These are phyloP conservation scores for Thelonectria blattea DNA, from an alignment of 2,329 filamentous ascomycete genomes.

Conservation along the genomic window DNA sequence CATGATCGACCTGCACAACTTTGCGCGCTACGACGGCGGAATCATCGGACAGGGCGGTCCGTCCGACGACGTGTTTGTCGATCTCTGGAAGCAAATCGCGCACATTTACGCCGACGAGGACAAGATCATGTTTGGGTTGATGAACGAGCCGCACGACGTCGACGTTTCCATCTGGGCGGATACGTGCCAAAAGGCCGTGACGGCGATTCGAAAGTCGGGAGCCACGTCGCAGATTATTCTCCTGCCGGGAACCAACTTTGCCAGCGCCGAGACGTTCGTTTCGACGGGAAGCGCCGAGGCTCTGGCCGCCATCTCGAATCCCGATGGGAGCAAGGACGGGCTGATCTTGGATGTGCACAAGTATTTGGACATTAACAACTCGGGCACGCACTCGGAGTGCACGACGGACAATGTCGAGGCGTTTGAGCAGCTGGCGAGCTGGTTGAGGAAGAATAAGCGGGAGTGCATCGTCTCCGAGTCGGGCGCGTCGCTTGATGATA, in stretches of 20 bases:
- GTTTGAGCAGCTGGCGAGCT: constrained; percentile 55
- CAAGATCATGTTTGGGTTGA: constrained; percentile 65
- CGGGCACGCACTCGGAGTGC: constrained; percentile 58
- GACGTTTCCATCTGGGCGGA: constrained; percentile 63
- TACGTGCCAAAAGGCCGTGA: constrained; percentile 67
- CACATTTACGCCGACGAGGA: constrained; percentile 61
- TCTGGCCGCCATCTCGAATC: constrained; percentile 61
- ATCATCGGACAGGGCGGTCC: constrained; percentile 72
- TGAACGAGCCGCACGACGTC: constrained; percentile 73
- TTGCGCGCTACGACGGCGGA: constrained; percentile 64
- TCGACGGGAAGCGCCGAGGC: constrained; percentile 57
- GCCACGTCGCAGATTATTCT: constrained; percentile 67
- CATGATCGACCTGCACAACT: constrained; percentile 66
- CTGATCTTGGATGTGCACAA: constrained; percentile 67
- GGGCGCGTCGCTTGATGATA: constrained; percentile 52
- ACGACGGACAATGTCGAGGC: constrained; percentile 58
- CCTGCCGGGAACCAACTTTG: constrained; percentile 66
- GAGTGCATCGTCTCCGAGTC: constrained; percentile 60
- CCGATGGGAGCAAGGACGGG: constrained; percentile 60
- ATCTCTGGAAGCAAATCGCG: constrained; percentile 64
- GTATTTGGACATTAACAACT: constrained; percentile 64
- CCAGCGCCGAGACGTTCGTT: constrained; percentile 56
- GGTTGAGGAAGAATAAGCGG: constrained; percentile 53
- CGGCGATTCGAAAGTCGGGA: constrained; percentile 68
- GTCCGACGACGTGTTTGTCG: constrained; percentile 61